Conservation (phyloP, 2,329 filamentous ascomycete species). For the Sphaerulina populicola region DNA sequence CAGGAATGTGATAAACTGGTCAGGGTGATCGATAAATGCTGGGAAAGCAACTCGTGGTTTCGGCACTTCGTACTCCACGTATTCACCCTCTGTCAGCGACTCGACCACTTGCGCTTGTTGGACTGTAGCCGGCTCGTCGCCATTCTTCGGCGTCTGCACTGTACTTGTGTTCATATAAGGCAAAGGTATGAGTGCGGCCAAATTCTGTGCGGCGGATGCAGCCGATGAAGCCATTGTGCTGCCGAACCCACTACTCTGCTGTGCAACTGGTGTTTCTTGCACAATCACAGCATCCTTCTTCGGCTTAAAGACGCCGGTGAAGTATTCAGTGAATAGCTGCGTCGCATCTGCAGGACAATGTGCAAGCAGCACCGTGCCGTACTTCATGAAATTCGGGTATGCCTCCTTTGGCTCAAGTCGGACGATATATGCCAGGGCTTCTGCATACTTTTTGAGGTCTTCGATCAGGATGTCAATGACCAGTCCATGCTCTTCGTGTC, state of each 20-base stretch:
- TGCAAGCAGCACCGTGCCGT: slow-evolving; percentile 80
- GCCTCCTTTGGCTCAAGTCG: slow-evolving; percentile 73
- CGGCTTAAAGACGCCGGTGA: slow-evolving; percentile 73
- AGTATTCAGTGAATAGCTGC: slow-evolving; percentile 86
- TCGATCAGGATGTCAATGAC: slow-evolving; percentile 95
- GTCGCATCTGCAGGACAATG: slow-evolving; percentile 78
- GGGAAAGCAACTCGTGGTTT: slow-evolving; percentile 86
- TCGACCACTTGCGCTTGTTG: slow-evolving; percentile 48
- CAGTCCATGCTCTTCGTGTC: slow-evolving; percentile 86
- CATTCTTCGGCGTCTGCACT: slow-evolving; percentile 43
- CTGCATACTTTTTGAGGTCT: slow-evolving; percentile 80
- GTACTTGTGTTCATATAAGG: slow-evolving; percentile 70
- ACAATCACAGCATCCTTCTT: slow-evolving; percentile 54
- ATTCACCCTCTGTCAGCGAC: slow-evolving; percentile 45
- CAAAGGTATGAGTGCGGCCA: slow-evolving; percentile 73
- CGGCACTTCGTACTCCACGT: slow-evolving; percentile 63
- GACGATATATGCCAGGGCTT: slow-evolving; percentile 88
- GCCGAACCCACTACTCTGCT: slow-evolving; percentile 30
- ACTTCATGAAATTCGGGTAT: slow-evolving; percentile 87
- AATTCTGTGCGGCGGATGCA: slow-evolving; percentile 75
- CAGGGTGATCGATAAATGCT: slow-evolving; percentile 86
- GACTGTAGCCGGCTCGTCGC: slow-evolving; percentile 40
- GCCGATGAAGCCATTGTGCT: slow-evolving; percentile 56
- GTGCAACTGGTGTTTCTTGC: slow-evolving; percentile 37
- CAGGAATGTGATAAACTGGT: slow-evolving; percentile 85